Conservation (phyloP, 352 stramenopile species). For the Stephanocyclus meneghinianus region DNA sequence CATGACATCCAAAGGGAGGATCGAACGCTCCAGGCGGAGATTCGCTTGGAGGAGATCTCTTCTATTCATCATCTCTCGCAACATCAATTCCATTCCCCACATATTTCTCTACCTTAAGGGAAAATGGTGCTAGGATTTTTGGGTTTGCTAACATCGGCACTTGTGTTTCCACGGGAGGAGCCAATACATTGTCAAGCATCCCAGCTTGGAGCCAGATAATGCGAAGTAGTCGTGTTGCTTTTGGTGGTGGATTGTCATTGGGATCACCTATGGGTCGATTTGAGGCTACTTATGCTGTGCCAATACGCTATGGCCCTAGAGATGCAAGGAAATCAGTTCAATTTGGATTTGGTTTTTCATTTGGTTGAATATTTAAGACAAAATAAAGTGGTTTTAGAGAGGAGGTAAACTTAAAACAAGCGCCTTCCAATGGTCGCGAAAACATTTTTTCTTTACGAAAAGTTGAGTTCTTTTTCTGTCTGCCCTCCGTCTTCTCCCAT, state of each 20-base stretch:
- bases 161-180: conserved; percentile 27
- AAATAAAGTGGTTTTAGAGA: background rate
- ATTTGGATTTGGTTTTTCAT: conserved; percentile 75
- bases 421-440: too few relatives aligned
- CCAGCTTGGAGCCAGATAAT: conserved; percentile 44
- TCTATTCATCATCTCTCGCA: conserved; percentile 65
- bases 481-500: too few relatives aligned
- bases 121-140: conserved; percentile 66
- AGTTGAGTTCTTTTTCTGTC: too few relatives aligned
- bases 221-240: conserved; percentile 52
- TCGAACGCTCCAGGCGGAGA: conserved; percentile 62
- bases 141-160: conserved; percentile 76
- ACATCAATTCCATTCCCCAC: conserved; percentile 57
- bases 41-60: conserved; percentile 72
- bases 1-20: conserved; percentile 26
- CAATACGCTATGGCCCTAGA: conserved; percentile 71
- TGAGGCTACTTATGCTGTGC: conserved; percentile 76
- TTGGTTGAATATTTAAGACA: conserved; percentile 53
- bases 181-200: conserved; percentile 22
- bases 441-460: too few relatives aligned
- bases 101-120: conserved; percentile 21
- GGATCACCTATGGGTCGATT: conserved; percentile 61
- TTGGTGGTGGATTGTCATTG: conserved; percentile 65
- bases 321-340: conserved; percentile 72
- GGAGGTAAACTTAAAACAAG: too few relatives aligned